phyloP scores from a whole-genome alignment of 2,329 filamentous ascomycete species.

The Xylariaceae sp. region DNA sequence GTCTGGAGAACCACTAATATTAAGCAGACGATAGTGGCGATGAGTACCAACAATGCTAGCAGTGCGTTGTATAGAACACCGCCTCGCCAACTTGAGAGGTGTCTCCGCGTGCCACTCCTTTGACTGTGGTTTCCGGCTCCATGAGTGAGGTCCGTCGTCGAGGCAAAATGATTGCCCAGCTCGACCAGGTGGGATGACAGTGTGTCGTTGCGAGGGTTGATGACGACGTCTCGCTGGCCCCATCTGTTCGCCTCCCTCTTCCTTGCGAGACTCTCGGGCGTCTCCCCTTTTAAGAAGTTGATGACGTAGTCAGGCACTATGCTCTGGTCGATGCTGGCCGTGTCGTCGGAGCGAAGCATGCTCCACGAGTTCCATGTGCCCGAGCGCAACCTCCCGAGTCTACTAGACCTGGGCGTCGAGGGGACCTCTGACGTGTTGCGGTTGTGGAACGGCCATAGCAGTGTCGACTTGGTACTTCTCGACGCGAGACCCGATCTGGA shows the following conservation, averaged over 20 bases:
- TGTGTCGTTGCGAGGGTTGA: conserved; percentile 28
- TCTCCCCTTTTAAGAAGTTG: conserved; percentile 51
- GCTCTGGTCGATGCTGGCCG: conserved; percentile 35
- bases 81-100: conserved; percentile 42
- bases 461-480: conserved; percentile 22
- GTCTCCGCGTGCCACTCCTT: conserved; percentile 26
- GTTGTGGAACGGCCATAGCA: conserved; percentile 30
- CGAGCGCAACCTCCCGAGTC: conserved; percentile 22
- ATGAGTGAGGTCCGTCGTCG: conserved; percentile 16
- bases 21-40: conserved; percentile 36
- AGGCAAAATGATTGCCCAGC: conserved; percentile 31
- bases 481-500: conserved; percentile 25
- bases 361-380: conserved; percentile 19
- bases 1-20: conserved; percentile 34
- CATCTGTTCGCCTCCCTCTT: conserved; percentile 35
- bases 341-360: conserved; percentile 27
- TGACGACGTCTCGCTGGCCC: conserved; percentile 30
- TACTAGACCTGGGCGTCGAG: conserved; percentile 25
- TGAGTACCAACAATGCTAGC: conserved; percentile 33
- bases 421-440: conserved; percentile 24
- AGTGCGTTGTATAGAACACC: conserved; percentile 41
- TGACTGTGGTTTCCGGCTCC: conserved; percentile 26
- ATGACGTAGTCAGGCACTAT: conserved; percentile 52
- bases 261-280: conserved; percentile 45
- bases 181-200: conserved; percentile 33